These are phyloP conservation scores for Diospyros kaki DNA, from an alignment of 148 eudicot species.

Conservation along the genomic window DNA sequence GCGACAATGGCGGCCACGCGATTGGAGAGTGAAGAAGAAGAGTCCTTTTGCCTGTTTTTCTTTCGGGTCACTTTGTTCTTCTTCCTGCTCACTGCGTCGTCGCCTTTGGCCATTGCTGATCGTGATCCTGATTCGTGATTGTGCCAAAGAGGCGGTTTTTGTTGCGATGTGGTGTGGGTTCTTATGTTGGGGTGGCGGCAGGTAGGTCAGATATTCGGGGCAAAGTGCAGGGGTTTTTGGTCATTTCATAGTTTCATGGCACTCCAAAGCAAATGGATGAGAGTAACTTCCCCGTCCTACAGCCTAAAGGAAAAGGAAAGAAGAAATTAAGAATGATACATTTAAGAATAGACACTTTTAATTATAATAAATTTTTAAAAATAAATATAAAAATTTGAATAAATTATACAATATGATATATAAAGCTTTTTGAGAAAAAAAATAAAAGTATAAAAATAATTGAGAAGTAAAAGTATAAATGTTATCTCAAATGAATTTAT, in stretches of 20 bases:
- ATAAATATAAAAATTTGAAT: no score
- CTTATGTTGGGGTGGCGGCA: neutral
- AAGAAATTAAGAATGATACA: no score
- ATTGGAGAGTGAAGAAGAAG: constrained; percentile 45
- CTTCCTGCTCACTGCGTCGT: constrained; percentile 46
- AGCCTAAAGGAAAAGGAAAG: no score
- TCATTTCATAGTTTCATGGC: neutral
- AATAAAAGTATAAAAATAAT: no score
- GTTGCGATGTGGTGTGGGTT: neutral
- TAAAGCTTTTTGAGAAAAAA: no score
- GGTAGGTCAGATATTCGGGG: constrained; percentile 6
- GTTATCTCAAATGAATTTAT: no score
- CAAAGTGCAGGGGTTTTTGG: neutral
- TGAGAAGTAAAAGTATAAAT: no score
- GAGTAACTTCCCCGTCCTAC: no score
- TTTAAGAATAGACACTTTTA: no score
- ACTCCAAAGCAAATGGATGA: no score
- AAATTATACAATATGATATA: no score
- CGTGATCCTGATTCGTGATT: neutral
- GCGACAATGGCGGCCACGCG: constrained; percentile 73
- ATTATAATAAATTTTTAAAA: no score
- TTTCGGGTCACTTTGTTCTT: constrained; percentile 53
- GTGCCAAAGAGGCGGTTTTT: neutral
- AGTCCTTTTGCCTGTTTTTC: constrained; percentile 33
- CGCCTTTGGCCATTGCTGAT: constrained; percentile 61